Percentiles rank a stretch among this genome's conserved stretches.
Conservation (phyloP, 2,329 filamentous ascomycete genomes). For the Trichoderma arundinaceum region DNA sequence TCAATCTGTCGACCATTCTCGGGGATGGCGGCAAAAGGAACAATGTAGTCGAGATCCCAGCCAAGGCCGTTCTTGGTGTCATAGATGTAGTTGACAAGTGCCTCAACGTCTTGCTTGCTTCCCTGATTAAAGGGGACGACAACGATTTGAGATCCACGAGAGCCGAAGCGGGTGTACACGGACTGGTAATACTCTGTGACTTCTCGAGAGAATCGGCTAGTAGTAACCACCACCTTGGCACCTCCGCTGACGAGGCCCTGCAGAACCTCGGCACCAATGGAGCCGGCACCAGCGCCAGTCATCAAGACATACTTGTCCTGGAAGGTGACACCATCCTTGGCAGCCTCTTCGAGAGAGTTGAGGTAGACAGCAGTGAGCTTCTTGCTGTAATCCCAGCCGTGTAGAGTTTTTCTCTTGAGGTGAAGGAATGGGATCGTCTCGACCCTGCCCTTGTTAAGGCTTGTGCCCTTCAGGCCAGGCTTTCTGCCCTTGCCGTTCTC, state of each 20-base stretch:
- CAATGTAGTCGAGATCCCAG: conserved; percentile 95
- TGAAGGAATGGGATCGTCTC: conserved; percentile 98
- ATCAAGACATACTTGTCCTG: conserved; percentile 95
- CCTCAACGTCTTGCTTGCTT: conserved; percentile 96
- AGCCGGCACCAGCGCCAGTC: conserved; percentile 97
- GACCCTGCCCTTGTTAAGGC: conserved; percentile 80
- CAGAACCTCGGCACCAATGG: conserved; percentile 95
- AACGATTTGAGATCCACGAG: conserved; percentile 92
- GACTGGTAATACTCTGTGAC: conserved; percentile 99
- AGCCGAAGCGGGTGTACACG: conserved; percentile 95
- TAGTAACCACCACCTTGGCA: conserved; percentile 95
- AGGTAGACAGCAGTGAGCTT: conserved; percentile 93
- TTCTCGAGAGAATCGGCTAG: conserved; percentile 92
- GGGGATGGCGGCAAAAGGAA: conserved; percentile 96
- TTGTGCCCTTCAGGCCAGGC: conserved; percentile 56
- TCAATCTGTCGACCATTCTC: conserved; percentile 98
- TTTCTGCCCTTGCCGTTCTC: conserved; percentile 75
- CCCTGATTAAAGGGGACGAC: conserved; percentile 99
- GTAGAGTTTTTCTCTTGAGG: conserved; percentile 88
- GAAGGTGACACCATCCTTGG: conserved; percentile 86
- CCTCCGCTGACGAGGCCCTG: conserved; percentile 96
- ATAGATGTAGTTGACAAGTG: conserved; percentile 94
- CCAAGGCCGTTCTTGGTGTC: conserved; percentile 94
- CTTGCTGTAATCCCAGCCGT: conserved; percentile 99
- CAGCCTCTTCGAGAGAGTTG: conserved; percentile 87